A percentile compares a stretch with the other conserved stretches of the same genome.
Conservation (phyloP, 1,139 yeast species). For the Debaryomyces sp. region DNA sequence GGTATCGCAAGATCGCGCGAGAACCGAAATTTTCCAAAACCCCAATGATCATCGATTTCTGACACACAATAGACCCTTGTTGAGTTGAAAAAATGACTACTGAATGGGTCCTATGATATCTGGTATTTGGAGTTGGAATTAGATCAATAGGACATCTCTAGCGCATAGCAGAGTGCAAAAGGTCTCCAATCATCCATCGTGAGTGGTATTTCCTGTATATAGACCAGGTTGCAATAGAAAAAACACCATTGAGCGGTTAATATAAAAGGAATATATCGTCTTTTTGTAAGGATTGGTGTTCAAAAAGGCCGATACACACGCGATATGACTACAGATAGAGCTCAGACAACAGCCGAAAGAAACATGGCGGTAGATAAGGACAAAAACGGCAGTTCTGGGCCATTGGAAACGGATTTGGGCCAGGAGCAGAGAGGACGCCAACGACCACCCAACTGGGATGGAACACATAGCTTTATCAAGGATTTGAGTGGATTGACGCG, state of each 20-base stretch:
- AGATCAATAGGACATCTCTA: not conserved
- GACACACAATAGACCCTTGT: not conserved
- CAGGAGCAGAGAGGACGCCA: not conserved
- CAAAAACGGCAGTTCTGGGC: not conserved
- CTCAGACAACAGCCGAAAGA: not conserved
- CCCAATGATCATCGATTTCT: not conserved
- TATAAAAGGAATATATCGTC: not conserved
- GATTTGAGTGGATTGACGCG: constrained; percentile 2
- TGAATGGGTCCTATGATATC: not conserved
- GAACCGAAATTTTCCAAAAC: not conserved
- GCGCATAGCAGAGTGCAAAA: not conserved
- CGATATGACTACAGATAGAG: not conserved
- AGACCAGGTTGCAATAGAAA: constrained; percentile 6
- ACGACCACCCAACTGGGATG: constrained; percentile 1
- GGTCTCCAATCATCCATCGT: not conserved
- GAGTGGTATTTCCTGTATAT: constrained; percentile 2
- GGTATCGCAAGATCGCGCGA: not conserved
- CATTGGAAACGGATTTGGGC: not conserved
- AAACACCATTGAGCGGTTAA: constrained; percentile 3
- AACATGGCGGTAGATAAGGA: not conserved
- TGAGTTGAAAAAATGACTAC: not conserved
- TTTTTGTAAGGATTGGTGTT: not conserved
- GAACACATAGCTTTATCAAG: not conserved
- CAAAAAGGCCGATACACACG: not conserved
- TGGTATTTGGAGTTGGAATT: not conserved